phyloP scores from a whole-genome alignment of 352 stramenopile genomes.

The Globisporangium spiculum region DNA sequence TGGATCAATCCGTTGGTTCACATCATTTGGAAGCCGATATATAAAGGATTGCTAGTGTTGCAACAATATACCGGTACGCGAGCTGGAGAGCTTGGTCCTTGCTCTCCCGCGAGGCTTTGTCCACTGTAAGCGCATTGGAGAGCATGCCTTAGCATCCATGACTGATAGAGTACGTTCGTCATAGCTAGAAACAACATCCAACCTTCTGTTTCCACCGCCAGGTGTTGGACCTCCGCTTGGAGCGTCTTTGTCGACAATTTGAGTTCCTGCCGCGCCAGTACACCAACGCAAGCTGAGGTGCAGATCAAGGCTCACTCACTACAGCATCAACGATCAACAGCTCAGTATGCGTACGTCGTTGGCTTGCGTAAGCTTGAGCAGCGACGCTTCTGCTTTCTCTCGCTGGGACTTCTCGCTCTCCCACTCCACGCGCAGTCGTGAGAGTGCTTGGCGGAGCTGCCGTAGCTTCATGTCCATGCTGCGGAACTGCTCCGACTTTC shows the following conservation, averaged over 20 bases:
- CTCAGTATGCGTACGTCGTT: slow-evolving; percentile 29
- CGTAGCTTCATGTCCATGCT: slow-evolving; percentile 52
- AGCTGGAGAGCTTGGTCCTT: slow-evolving; percentile 30
- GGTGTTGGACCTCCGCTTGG: slow-evolving; percentile 31
- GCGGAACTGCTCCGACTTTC: slow-evolving; percentile 44
- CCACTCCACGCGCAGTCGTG: slow-evolving; percentile 41
- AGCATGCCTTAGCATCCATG: not conserved
- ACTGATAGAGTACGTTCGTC: not conserved
- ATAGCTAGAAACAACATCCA: not conserved
- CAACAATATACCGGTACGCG: slow-evolving; percentile 24
- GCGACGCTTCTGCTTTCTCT: slow-evolving; percentile 36
- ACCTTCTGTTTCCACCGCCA: slow-evolving; percentile 37
- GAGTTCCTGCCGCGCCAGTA: slow-evolving; percentile 30
- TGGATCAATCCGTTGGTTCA: not conserved
- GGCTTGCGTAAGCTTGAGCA: slow-evolving; percentile 30
- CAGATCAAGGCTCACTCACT: not conserved
- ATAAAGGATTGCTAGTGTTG: not conserved
- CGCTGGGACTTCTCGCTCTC: slow-evolving; percentile 45
- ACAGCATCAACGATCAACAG: not conserved
- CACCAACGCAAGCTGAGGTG: not conserved
- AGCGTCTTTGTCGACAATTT: slow-evolving; percentile 29
- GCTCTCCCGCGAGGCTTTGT: slow-evolving; percentile 20
- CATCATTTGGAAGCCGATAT: not conserved
- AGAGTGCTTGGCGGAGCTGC: slow-evolving; percentile 38
- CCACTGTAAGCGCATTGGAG: slow-evolving; percentile 17